Percentiles rank a stretch among this genome's conserved stretches.
These are phyloP conservation scores for Populus hybrid DNA, from an alignment of 441 rosid genomes.

Conservation along the genomic window DNA sequence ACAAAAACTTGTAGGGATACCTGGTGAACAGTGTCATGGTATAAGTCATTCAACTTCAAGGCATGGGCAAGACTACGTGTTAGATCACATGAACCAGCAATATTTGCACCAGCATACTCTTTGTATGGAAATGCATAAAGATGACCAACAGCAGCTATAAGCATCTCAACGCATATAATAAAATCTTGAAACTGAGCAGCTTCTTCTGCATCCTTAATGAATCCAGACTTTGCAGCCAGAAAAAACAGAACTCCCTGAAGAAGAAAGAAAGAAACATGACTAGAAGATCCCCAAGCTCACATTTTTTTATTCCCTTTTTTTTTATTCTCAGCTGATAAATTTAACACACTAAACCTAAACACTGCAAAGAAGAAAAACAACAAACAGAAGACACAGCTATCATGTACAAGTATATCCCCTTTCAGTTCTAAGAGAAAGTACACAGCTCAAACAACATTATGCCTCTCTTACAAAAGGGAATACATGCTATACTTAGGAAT, in stretches of 20 bases:
- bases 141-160: conserved; percentile 89
- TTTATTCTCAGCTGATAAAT: not conserved
- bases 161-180: conserved; percentile 95
- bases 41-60: conserved; percentile 86
- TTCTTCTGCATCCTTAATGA: conserved; percentile 62
- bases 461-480: not conserved
- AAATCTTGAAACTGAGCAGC: conserved; percentile 92
- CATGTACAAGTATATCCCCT: not conserved
- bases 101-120: conserved; percentile 97
- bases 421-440: not conserved
- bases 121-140: conserved; percentile 93
- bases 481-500: not conserved
- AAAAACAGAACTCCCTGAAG: conserved; percentile 88
- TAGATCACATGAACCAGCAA: conserved; percentile 67
- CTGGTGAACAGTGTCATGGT: conserved; percentile 98
- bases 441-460: not conserved
- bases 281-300: not conserved
- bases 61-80: conserved; percentile 86
- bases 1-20: conserved; percentile 30
- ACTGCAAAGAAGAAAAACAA: not conserved
- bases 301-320: not conserved
- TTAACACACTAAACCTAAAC: not conserved
- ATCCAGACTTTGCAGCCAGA: conserved; percentile 89
- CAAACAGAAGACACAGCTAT: not conserved
- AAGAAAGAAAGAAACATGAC: not conserved